phyloP scores from a whole-genome alignment of 1,139 yeast genomes.

The Wickerhamomyces sp. region DNA sequence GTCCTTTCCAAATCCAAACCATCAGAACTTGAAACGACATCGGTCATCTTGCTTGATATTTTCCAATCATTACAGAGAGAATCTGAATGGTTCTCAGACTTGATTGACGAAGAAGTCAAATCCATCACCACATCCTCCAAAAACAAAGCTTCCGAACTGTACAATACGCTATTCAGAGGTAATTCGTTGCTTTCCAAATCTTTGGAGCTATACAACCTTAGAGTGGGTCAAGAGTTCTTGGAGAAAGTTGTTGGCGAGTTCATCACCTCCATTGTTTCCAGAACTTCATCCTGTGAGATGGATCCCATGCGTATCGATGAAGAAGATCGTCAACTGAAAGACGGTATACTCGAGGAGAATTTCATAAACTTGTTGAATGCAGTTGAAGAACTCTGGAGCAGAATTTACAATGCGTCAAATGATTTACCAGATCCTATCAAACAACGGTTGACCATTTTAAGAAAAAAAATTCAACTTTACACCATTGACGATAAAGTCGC shows the following conservation, averaged over 20 bases:
- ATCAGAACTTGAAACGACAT: slow-evolving; percentile 42
- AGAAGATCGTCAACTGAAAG: slow-evolving; percentile 34
- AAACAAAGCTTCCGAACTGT: slow-evolving; percentile 31
- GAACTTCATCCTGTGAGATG: slow-evolving; percentile 54
- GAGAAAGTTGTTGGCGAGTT: slow-evolving; percentile 69
- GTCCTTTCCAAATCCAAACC: slow-evolving; percentile 22
- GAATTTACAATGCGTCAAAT: slow-evolving; percentile 61
- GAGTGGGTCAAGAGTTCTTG: slow-evolving; percentile 76
- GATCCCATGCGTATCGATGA: slow-evolving; percentile 56
- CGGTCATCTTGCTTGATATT: slow-evolving; percentile 55
- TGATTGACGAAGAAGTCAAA: slow-evolving; percentile 59
- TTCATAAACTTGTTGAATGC: slow-evolving; percentile 48
- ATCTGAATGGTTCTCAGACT: slow-evolving; percentile 61
- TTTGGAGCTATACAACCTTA: slow-evolving; percentile 67
- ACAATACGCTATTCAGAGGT: slow-evolving; percentile 80
- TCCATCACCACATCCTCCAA: slow-evolving; percentile 17
- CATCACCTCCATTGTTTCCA: slow-evolving; percentile 48
- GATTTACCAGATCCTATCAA: slow-evolving; percentile 73
- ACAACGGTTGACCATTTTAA: slow-evolving; percentile 49
- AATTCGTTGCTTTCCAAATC: slow-evolving; percentile 78
- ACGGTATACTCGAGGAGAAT: slow-evolving; percentile 42
- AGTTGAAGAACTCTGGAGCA: slow-evolving; percentile 65
- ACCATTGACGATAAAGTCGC: slow-evolving; percentile 44
- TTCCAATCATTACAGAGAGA: slow-evolving; percentile 62
- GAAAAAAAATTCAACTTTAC: slow-evolving; percentile 54